These are phyloP conservation scores for Aristolochia contorta DNA, from an alignment of 164 flowering plant species.

Conservation along the genomic window DNA sequence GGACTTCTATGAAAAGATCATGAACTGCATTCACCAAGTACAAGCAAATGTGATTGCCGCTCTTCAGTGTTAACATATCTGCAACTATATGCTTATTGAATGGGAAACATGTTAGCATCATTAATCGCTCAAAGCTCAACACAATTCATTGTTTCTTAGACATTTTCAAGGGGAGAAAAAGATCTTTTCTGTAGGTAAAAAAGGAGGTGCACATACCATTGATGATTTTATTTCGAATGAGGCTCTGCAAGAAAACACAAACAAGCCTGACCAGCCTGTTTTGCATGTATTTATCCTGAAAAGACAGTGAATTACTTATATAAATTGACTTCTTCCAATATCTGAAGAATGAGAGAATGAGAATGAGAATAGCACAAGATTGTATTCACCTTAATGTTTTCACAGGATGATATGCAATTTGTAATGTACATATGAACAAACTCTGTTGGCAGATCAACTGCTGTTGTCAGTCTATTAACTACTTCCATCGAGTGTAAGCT, in stretches of 20 bases:
- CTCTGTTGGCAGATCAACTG: constrained; percentile 85
- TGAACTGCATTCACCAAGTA: constrained; percentile 52
- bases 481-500: constrained; percentile 99
- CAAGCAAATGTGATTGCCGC: too few relatives aligned
- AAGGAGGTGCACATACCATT: constrained; percentile 46
- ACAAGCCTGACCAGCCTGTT: constrained; percentile 95
- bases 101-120: too few relatives aligned
- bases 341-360: not conserved
- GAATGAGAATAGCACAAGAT: not conserved
- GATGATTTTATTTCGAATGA: constrained; percentile 82
- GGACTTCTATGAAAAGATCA: constrained; percentile 94
- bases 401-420: constrained; percentile 87
- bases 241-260: constrained; percentile 89
- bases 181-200: too few relatives aligned
- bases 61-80: too few relatives aligned
- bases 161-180: too few relatives aligned
- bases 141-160: too few relatives aligned
- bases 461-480: constrained; percentile 87
- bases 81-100: too few relatives aligned
- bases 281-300: constrained; percentile 97
- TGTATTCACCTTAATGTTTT: constrained; percentile 63
- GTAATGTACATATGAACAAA: constrained; percentile 84
- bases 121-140: too few relatives aligned
- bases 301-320: not conserved
- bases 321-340: not conserved